phyloP scores from a whole-genome alignment of 495 filamentous ascomycete species.

The Letharia columbiana region DNA sequence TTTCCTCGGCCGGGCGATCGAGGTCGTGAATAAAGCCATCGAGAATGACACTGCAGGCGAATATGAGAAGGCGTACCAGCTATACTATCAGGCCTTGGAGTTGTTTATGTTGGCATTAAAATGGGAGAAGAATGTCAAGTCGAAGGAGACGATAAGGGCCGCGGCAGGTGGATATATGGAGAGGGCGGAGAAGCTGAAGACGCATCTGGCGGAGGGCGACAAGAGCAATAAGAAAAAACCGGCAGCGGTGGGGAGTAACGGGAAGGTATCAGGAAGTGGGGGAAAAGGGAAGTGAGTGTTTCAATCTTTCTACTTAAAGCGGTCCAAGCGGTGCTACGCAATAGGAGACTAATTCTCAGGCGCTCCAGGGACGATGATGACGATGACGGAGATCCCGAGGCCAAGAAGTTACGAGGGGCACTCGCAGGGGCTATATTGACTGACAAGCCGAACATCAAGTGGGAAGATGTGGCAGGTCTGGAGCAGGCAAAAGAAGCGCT shows the following conservation, averaged over 20 bases:
- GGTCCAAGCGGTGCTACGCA: neutral
- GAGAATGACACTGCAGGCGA: slow-evolving; percentile 90
- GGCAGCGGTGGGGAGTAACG: slow-evolving; percentile 77
- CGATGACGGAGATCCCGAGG: slow-evolving; percentile 72
- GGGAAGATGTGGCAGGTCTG: slow-evolving; percentile 97
- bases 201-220: slow-evolving; percentile 69
- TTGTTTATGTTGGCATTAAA: slow-evolving; percentile 94
- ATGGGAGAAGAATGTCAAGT: slow-evolving; percentile 96
- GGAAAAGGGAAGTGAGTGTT: slow-evolving; percentile 55
- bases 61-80: slow-evolving; percentile 91
- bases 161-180: slow-evolving; percentile 97
- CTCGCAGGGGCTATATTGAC: slow-evolving; percentile 86
- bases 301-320: neutral
- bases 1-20: slow-evolving; percentile 92
- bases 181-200: slow-evolving; percentile 93
- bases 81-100: slow-evolving; percentile 89
- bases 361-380: slow-evolving; percentile 47
- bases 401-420: slow-evolving; percentile 87
- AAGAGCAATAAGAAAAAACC: slow-evolving; percentile 64
- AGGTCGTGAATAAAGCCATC: slow-evolving; percentile 92
- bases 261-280: slow-evolving; percentile 61
- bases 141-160: slow-evolving; percentile 90
- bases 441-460: slow-evolving; percentile 89
- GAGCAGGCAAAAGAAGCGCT: slow-evolving; percentile 93
- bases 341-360: neutral